Evolutionary conservation across 352 stramenopile species (phyloP).

Genomic region (Phytopythium cucurbitacearum): DNA sequence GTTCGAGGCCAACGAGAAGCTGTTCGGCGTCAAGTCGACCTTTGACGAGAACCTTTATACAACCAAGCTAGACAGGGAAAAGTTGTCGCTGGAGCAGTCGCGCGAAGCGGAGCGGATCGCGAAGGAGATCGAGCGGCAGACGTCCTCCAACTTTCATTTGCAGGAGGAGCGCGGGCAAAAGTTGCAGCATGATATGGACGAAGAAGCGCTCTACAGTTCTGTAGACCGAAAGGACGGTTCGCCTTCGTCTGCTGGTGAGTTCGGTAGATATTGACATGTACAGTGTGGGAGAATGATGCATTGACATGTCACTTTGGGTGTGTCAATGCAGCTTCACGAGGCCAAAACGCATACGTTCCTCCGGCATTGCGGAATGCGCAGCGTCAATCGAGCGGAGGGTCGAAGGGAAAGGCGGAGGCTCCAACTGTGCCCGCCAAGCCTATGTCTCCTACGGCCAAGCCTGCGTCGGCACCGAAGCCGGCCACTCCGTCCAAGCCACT

Average conservation of each 20-base stretch:
- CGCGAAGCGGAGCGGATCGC: conserved; percentile 91
- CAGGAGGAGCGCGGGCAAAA: conserved; percentile 91
- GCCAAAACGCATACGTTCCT: conserved; percentile 56
- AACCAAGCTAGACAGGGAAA: conserved; percentile 93
- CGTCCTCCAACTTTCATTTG: conserved; percentile 92
- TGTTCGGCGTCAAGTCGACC: conserved; percentile 94
- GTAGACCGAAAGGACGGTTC: conserved; percentile 54
- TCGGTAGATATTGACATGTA: neutral
- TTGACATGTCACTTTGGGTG: neutral
- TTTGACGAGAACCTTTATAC: conserved; percentile 99
- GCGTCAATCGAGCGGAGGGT: conserved; percentile 29
- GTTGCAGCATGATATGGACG: conserved; percentile 82
- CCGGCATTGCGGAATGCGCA: conserved; percentile 54
- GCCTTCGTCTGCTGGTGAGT: neutral
- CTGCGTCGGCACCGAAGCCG: neutral
- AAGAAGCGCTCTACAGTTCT: conserved; percentile 96
- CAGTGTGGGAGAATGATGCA: conserved; percentile 1
- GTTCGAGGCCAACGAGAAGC: conserved; percentile 95
- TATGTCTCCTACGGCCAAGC: conserved; percentile 8
- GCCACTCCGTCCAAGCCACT: conserved; percentile 34
- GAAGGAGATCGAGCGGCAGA: conserved; percentile 92
- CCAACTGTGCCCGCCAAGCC: conserved; percentile 3
- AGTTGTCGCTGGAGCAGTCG: conserved; percentile 87
- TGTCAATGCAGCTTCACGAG: conserved; percentile 7
- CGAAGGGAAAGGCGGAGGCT: conserved; percentile 12